Evolutionary conservation across 495 filamentous ascomycete species (phyloP), one percentile per base, ranked within the genome.

Genomic region (Penicillium parvum): DNA sequence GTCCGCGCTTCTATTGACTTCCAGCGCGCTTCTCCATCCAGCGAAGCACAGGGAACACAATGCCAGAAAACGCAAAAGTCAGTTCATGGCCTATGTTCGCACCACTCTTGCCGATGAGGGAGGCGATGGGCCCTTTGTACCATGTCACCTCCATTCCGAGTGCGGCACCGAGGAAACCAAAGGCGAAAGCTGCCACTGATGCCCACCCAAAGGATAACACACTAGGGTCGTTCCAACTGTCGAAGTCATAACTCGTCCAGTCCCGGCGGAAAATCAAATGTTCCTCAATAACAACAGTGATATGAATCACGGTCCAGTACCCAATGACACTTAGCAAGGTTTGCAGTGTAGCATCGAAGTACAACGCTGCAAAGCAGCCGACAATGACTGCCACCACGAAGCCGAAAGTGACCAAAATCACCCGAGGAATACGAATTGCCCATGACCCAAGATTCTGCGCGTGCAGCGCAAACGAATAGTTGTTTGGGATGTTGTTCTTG

Each of bases 281-380:
- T 49, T 88, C 85, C 12, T 74, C 66, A 15, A 86, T 59, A 2
- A 79, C 63, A 32, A 88, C 71, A 27, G 75, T 79, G 48, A 78
- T 72, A 60, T 88, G 88, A 47, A 88, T 85, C 11, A 83, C 77
- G 2, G 86, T 75, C 83, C 84, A 89, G 63, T 88, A 88, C 10
- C 78, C 57, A 14, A 61, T 61, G 19, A 58, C 57, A 33, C 54
- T 61, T 1, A 61, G 43, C n/a, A 61, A 44, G 0, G 57, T 61
- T 35, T 55, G 40, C 28, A 61, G 25, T 10, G 57, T 50, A 30
- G 53, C 54, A 22, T 52, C 28, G 12, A 61, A 61, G 34, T 58
- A 58, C 23, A 16, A 43, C 7, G 57, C 53, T 16, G 54, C 57
- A 16, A 43, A 61, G n/a, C 57, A 58, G 0, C 57, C 57, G 3